Base-by-base conservation (phyloP, 768 basidiomycete genomes). In the Calvatia gigantea region DNA sequence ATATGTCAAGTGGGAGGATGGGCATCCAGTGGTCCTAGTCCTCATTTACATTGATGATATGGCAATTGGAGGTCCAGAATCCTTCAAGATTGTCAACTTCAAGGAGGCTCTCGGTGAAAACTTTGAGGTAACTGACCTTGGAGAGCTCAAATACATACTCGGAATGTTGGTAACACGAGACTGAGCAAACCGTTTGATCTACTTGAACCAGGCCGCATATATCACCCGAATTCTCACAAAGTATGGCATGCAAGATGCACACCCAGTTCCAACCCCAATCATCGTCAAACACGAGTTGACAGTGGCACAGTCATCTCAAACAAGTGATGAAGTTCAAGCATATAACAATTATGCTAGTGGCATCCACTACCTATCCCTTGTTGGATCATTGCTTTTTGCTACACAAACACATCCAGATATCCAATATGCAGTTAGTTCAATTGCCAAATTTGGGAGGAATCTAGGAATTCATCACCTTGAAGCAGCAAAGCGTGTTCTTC, bases 361-460 rank as follows among this genome's bases (percentile, higher is more conserved):
- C 1, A 59, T 59, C 6, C 31, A 50, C 11, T n/a, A 35, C 2
- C 11, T 41, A 2, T 41, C 51, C 4, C 19, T 67, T 41, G 68
- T 76, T 29, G 71, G 67, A 21, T 65, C 63, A 17, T 69, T 74
- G 7, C 66, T 73, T 54, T 75, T 71, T 58, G 65, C 70, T 1
- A 51, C 70, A 1, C 62, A 60, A 4, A 72, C 71, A 0, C 65
- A 70, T 1, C 75, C 75, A 1, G 73, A 79, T 56, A 76, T 79
- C 41, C 60, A 71, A 1, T 74, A 65, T 51, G 64, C 74, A 0
- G 70, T 75, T 5, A 56, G 61, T 1, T 56, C 56, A 1, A 59
- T 79, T 0, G 58, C 65, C 6, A 72, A 70, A 25, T 77, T 71
- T 61, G 58, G 64, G 5, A 35, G 53, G 1, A 70, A 73, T 52